Evolutionary conservation across 2,329 filamentous ascomycete genomes (phyloP).

Genomic region (Xylariaceae sp.): DNA sequence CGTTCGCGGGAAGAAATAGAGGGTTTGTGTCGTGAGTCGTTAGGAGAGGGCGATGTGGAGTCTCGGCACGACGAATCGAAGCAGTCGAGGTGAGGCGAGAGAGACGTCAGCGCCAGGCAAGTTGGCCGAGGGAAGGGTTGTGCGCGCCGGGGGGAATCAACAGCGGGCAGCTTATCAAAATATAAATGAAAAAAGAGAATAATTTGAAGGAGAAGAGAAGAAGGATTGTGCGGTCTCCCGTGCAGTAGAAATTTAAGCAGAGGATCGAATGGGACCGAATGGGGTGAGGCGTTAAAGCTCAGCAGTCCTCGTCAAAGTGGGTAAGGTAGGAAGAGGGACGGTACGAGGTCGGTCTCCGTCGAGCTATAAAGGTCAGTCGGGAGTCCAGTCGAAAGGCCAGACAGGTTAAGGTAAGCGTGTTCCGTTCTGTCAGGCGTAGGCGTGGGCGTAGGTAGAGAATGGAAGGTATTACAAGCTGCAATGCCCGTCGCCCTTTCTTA

Average conservation of each 20-base stretch:
- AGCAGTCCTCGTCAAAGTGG: not conserved
- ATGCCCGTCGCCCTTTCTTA: not conserved
- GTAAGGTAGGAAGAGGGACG: not conserved
- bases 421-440: not conserved
- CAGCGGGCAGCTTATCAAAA: not conserved
- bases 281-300: not conserved
- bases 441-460: not conserved
- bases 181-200: not conserved
- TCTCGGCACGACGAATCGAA: slow-evolving; percentile 8
- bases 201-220: not conserved
- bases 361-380: too few relatives aligned
- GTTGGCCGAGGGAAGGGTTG: slow-evolving; percentile 2
- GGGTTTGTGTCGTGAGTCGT: not conserved
- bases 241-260: not conserved
- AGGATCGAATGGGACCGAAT: not conserved
- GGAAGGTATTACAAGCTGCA: not conserved
- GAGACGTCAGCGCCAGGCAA: slow-evolving; percentile 1
- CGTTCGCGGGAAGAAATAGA: slow-evolving; percentile 14
- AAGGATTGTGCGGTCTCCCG: not conserved
- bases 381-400: too few relatives aligned
- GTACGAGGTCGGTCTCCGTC: too few relatives aligned
- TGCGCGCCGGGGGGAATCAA: slow-evolving; percentile 2
- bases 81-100: not conserved
- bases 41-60: not conserved
- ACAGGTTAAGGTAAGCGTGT: too few relatives aligned